Evolutionary conservation across 768 basidiomycete species (phyloP).

Genomic region (Exidia glandulosa): DNA sequence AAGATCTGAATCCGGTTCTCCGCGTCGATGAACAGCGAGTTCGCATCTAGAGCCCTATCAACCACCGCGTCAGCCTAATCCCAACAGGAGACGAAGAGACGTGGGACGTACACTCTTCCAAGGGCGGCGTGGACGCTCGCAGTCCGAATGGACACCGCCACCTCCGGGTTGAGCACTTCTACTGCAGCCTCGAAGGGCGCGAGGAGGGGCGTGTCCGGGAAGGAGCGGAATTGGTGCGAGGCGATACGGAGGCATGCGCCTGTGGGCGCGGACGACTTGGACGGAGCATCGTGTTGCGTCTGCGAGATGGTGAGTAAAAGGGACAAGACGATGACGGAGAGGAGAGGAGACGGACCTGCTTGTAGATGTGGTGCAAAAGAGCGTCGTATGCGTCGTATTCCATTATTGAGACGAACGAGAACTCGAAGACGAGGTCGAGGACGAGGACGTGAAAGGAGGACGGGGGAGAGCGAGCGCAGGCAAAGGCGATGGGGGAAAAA

Average conservation of each 20-base stretch:
- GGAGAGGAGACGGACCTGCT: conserved; percentile 2
- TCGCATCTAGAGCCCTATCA: neutral
- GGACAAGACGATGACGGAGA: neutral
- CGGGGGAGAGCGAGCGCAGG: neutral
- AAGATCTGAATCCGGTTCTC: conserved; percentile 3
- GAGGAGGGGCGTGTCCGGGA: conserved; percentile 1
- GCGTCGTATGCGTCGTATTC: conserved; percentile 7
- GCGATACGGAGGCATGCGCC: conserved; percentile 4
- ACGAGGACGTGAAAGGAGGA: neutral
- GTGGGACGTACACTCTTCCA: neutral
- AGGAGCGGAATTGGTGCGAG: conserved; percentile 1
- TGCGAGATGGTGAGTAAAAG: neutral
- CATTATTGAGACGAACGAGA: neutral
- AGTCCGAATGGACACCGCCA: conserved; percentile 2
- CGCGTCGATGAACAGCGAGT: neutral
- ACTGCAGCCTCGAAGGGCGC: conserved; percentile 2
- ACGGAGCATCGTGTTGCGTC: conserved; percentile 29
- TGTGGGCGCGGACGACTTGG: conserved; percentile 8
- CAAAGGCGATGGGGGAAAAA: neutral
- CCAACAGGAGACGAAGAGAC: neutral
- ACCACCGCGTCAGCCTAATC: too few relatives aligned
- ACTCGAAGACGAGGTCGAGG: neutral
- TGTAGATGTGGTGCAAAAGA: conserved; percentile 6
- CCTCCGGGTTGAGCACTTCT: conserved; percentile 2
- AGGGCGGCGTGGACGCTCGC: conserved; percentile 2